phyloP scores from a whole-genome alignment of 2,329 filamentous ascomycete genomes.

The Talaromyces funiculosus region DNA sequence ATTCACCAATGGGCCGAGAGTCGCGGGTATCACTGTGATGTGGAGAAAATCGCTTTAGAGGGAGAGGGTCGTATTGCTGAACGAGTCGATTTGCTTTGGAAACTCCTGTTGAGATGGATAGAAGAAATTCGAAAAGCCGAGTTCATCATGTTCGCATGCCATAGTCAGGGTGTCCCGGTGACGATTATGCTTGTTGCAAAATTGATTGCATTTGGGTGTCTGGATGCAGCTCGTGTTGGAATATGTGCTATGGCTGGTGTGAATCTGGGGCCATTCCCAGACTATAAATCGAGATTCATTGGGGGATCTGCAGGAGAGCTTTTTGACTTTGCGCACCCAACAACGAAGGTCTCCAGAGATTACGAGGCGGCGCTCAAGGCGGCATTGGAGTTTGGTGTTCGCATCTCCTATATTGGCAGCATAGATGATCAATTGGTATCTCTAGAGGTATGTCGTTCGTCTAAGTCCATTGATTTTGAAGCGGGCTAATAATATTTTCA shows the following conservation, averaged over 20 bases:
- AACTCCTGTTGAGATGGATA: conserved; percentile 88
- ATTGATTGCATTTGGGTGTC: conserved; percentile 80
- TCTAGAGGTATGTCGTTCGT: conserved; percentile 60
- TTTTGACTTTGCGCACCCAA: conserved; percentile 83
- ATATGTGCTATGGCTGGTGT: conserved; percentile 89
- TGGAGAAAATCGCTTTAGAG: conserved; percentile 91
- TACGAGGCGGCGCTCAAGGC: conserved; percentile 71
- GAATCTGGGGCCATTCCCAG: conserved; percentile 84
- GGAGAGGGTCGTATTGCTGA: conserved; percentile 90
- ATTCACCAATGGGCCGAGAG: conserved; percentile 76
- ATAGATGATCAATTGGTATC: conserved; percentile 97
- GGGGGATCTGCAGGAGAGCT: conserved; percentile 89
- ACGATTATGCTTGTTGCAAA: conserved; percentile 89
- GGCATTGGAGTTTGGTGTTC: conserved; percentile 70
- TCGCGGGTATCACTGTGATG: conserved; percentile 69
- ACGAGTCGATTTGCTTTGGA: conserved; percentile 88
- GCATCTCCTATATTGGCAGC: conserved; percentile 83
- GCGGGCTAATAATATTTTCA: conserved; percentile 21
- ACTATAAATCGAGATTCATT: conserved; percentile 84
- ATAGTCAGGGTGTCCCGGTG: conserved; percentile 93
- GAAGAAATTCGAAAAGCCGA: conserved; percentile 83
- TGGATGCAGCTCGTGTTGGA: conserved; percentile 70
- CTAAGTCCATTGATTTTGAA: conserved; percentile 13
- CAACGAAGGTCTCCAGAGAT: conserved; percentile 74
- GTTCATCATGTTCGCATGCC: conserved; percentile 84